phyloP scores from a whole-genome alignment of 1,139 yeast species.

The Scheffersomyces segobiensis region DNA sequence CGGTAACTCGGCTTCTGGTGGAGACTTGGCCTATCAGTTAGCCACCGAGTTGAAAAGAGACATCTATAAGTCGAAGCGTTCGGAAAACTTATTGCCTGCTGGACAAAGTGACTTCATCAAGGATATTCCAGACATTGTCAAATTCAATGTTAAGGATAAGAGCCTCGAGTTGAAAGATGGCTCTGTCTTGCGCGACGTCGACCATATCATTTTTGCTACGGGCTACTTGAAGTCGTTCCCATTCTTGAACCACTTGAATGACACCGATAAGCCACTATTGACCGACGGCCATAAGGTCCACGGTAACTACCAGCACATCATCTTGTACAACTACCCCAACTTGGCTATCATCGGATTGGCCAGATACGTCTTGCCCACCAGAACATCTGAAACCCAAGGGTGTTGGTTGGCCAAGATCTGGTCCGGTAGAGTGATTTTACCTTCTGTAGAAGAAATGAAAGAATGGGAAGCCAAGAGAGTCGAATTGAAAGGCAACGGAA shows the following conservation, averaged over 20 bases:
- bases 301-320: conserved; percentile 53
- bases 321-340: conserved; percentile 56
- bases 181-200: conserved; percentile 36
- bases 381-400: conserved; percentile 60
- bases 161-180: conserved; percentile 20
- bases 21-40: conserved; percentile 57
- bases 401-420: conserved; percentile 57
- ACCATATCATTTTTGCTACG: conserved; percentile 60
- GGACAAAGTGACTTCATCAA: conserved; percentile 38
- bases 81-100: conserved; percentile 38
- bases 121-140: conserved; percentile 40
- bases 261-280: conserved; percentile 30
- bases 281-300: conserved; percentile 48
- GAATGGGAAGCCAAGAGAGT: conserved; percentile 37
- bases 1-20: conserved; percentile 65
- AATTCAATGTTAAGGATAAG: conserved; percentile 20
- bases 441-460: conserved; percentile 40
- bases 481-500: conserved; percentile 36
- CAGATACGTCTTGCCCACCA: conserved; percentile 57
- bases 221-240: conserved; percentile 44
- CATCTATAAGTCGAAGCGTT: conserved; percentile 49
- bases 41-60: conserved; percentile 34
- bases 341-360: conserved; percentile 55
- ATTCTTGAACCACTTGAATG: conserved; percentile 8
- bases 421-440: conserved; percentile 46